Evolutionary conservation across 805 yeast genomes (phyloP), one percentile per base, ranked within the genome.

Genomic region (Kazachstania martiniae): DNA sequence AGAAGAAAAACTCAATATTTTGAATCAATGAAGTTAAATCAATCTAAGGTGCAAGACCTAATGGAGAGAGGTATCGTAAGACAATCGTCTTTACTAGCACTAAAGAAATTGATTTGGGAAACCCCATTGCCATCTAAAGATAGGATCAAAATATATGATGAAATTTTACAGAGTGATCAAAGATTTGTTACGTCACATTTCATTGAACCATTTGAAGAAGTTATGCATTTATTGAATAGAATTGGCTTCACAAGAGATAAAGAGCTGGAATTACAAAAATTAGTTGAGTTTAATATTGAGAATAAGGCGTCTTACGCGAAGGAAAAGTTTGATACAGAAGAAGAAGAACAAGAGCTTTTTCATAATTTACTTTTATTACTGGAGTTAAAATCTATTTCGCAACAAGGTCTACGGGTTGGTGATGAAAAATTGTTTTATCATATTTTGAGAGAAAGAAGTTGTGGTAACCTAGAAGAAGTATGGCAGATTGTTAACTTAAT

Each of bases 141-240:
- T 15, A 43, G 56, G 18, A 34, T 21, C 18, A 26, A 32, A 25
- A 37, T 49, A 4, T 50, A 47, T 30, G 41, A 41, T 25, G 33
- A 36, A 16, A 9, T 50, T 8, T 31, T 52, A 27, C 46, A 49
- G 29, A 44, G 46, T 19, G 45, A 41, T 12, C 34, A 16, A n/a
- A 36, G 40, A 15, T 23, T 45, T 13, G 40, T 44, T 3, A 31
- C 48, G 45, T 34, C 16, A 27, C 39, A 22, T 32, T 46, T 38
- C 34, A 38, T 64, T 13, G 59, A 70, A 27, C 51, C 61, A 16
- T 63, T 53, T 39, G 61, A 60, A 23, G 66, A 62, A 28, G 34
- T 58, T 12, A 51, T 49, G 34, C 38, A 52, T 13, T 56, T 62
- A 33, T 31, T 51, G 5, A 36, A 49, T 8, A 40, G 38, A 25